Percentiles rank a stretch among this genome's conserved stretches.
Conservation (phyloP, 2,329 filamentous ascomycete species). For the Cadophora sp. region DNA sequence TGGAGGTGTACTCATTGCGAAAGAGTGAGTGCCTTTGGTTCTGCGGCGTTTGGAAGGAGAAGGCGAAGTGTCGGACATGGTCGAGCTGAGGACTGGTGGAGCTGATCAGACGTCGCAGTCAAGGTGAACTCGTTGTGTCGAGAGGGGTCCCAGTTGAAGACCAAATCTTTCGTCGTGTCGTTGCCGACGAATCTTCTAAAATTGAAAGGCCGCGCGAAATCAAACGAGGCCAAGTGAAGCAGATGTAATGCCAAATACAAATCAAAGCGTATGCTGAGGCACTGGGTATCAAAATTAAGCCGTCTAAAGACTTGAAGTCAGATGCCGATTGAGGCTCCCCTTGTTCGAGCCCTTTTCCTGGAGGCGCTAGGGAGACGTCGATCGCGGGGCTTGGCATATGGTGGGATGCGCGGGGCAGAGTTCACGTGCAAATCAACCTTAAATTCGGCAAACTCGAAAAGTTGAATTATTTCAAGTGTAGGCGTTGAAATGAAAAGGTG, state of each 20-base stretch:
- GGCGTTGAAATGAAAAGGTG: not conserved
- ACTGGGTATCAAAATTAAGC: not conserved
- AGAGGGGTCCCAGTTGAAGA: too few species aligned
- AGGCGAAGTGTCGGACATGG: slow-evolving; percentile 30
- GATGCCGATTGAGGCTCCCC: not conserved
- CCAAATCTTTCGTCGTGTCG: not conserved
- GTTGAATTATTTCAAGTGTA: not conserved
- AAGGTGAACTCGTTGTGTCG: not conserved
- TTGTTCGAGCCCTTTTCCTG: not conserved
- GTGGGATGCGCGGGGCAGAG: slow-evolving; percentile 9
- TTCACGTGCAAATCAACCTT: slow-evolving; percentile 2
- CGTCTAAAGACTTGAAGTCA: not conserved
- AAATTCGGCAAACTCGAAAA: not conserved
- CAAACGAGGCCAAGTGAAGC: not conserved
- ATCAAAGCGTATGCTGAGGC: not conserved
- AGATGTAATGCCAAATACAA: not conserved
- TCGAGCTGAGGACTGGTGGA: not conserved
- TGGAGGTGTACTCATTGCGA: not conserved
- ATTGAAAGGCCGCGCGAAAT: not conserved
- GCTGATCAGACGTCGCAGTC: not conserved
- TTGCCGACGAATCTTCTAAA: not conserved
- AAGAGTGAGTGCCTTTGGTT: slow-evolving; percentile 24
- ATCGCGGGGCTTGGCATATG: slow-evolving; percentile 12
- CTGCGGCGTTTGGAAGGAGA: slow-evolving; percentile 38
- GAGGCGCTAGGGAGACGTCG: not conserved